A percentile compares a stretch with the other conserved stretches of the same genome.
phyloP scores from a whole-genome alignment of 2,329 filamentous ascomycete species.

The Claviceps sp. region DNA sequence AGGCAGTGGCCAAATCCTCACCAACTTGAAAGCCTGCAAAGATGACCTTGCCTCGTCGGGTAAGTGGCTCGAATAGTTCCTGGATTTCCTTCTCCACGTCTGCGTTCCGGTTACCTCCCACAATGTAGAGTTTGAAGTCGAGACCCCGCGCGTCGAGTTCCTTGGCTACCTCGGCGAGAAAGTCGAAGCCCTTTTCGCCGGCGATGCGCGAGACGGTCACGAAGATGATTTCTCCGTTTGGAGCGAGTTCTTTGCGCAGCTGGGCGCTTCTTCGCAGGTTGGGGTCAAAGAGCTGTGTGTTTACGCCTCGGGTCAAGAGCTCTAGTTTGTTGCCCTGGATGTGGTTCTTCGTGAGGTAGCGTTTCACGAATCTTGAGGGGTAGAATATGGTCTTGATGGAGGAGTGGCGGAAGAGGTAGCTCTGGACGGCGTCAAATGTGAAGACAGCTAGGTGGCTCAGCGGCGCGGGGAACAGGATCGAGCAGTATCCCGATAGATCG shows the following conservation, averaged over 20 bases:
- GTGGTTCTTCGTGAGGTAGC: constrained; percentile 44
- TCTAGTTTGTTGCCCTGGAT: constrained; percentile 44
- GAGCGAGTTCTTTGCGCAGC: constrained; percentile 41
- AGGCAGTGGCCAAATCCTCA: constrained; percentile 47
- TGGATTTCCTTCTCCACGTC: constrained; percentile 49
- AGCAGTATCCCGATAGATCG: constrained; percentile 54
- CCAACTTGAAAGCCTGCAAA: constrained; percentile 55
- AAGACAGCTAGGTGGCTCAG: constrained; percentile 48
- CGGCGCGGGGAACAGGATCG: constrained; percentile 52
- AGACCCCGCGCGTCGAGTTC: constrained; percentile 42
- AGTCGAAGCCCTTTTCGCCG: constrained; percentile 58
- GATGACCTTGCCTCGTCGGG: constrained; percentile 37
- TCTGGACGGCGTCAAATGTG: constrained; percentile 49
- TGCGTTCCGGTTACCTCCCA: constrained; percentile 53
- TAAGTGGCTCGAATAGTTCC: constrained; percentile 40
- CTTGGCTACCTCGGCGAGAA: constrained; percentile 42
- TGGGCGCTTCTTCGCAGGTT: constrained; percentile 30
- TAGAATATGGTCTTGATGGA: constrained; percentile 57
- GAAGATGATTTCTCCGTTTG: constrained; percentile 49
- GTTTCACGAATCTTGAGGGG: constrained; percentile 47
- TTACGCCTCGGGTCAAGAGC: constrained; percentile 50
- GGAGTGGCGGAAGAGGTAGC: constrained; percentile 48
- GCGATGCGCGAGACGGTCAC: constrained; percentile 54
- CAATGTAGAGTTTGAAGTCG: constrained; percentile 50
- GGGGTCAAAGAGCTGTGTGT: constrained; percentile 48